Evolutionary conservation across 139 green algal species (phyloP), one percentile per base, ranked within the genome.

Genomic region (Picochlorum sp.): DNA sequence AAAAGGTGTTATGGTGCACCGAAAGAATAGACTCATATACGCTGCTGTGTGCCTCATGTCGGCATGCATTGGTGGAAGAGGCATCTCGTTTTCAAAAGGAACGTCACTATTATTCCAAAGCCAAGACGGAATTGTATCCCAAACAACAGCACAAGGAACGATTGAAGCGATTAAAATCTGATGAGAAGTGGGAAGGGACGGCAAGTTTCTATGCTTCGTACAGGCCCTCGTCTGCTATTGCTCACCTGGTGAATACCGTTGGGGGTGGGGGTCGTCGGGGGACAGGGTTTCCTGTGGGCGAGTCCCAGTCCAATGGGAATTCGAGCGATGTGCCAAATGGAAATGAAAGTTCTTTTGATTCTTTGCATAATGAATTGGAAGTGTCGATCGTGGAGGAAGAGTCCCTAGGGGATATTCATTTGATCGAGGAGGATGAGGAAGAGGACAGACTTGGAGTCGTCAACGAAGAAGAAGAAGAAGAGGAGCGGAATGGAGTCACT

Each of bases 101-200:
- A 10, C 49, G 68, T 2, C 21, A 55, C 21, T 49, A 56, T 21
- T 75, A 70, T 47, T 24, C 37, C 4, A 23, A 38, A 15, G 68
- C 41, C 26, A 68, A 68, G 59, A 45, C 70, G 2, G 23, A 70
- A 24, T 18, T 70, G 9, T 75, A 65, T 13, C 54, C 45, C 13
- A 45, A 30, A 21, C 20, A 41, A n/a, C 2, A 51, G 56, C 18
- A 45, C 0, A 24, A 34, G 10, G n/a, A 18, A 6, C 54, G 49
- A 4, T 20, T 68, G 20, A 62, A 68, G 11, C 44, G 64, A 6
- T 15, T 76, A 18, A 28, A 57, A 3, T 67, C 54, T 7, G 45
- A 67, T 26, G 30, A 76, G 52, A n/a, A 45, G 31, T 76, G 70
- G 70, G 56, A 76, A 14, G 34, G 24, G 37, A 68, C 55, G 18